Evolutionary conservation across 2,329 filamentous ascomycete genomes (phyloP).

Genomic region (Fusarium sp.): DNA sequence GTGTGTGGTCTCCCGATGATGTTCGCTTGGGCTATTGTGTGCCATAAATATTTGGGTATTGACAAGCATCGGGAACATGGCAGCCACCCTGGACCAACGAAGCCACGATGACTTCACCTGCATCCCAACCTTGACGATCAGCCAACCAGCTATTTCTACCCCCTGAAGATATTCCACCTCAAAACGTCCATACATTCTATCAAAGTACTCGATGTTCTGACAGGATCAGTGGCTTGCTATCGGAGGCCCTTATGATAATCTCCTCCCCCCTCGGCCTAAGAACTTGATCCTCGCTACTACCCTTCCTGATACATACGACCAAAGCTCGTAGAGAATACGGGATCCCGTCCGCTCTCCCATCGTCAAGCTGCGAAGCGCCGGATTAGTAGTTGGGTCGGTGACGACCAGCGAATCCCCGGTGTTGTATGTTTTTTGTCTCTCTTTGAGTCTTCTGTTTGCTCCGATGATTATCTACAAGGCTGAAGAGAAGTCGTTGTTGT

Average conservation of each 20-base stretch:
- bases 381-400: conserved; percentile 37
- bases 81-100: too few species aligned
- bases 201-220: neutral
- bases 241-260: too few species aligned
- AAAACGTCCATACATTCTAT: too few species aligned
- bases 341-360: conserved; percentile 34
- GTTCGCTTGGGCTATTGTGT: too few species aligned
- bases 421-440: conserved; percentile 21
- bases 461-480: neutral
- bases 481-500: neutral
- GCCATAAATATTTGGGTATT: too few species aligned
- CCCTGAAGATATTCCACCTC: too few species aligned
- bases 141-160: too few species aligned
- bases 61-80: too few species aligned
- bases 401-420: conserved; percentile 35
- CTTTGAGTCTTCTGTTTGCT: neutral
- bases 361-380: conserved; percentile 35
- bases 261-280: neutral
- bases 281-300: neutral
- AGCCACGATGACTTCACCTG: too few species aligned
- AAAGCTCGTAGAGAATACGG: conserved; percentile 33
- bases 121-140: too few species aligned
- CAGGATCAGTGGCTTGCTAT: neutral
- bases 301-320: neutral
- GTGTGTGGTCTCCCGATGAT: too few species aligned